Evolutionary conservation across 2,329 filamentous ascomycete genomes (phyloP).

Genomic region (Zelopaecilomyces penicillatus): DNA sequence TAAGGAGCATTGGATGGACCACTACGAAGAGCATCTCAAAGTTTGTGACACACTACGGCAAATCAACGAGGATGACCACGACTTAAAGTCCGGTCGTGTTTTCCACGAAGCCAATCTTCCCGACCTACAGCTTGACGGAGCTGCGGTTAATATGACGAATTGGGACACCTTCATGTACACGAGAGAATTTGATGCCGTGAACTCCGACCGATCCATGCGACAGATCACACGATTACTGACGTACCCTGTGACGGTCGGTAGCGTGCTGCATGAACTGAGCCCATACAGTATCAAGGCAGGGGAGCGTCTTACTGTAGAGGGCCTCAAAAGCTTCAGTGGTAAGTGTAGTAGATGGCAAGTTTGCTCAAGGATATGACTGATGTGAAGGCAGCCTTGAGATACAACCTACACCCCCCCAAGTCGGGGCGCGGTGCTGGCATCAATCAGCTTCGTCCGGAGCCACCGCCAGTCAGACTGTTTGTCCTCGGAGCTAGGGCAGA

Average conservation of each 20-base stretch:
- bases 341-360: conserved; percentile 27
- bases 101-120: conserved; percentile 95
- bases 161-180: conserved; percentile 98
- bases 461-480: conserved; percentile 86
- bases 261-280: conserved; percentile 86
- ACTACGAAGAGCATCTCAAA: conserved; percentile 87
- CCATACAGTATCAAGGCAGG: conserved; percentile 75
- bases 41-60: conserved; percentile 86
- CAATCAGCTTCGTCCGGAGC: conserved; percentile 71
- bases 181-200: conserved; percentile 81
- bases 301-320: conserved; percentile 74
- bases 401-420: conserved; percentile 82
- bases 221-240: conserved; percentile 90
- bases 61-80: conserved; percentile 97
- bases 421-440: conserved; percentile 66
- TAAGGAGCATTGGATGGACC: conserved; percentile 90
- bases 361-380: background rate
- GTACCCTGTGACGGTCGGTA: conserved; percentile 86
- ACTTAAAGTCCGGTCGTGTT: conserved; percentile 78
- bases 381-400: conserved; percentile 62
- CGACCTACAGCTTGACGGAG: conserved; percentile 81
- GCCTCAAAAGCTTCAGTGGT: conserved; percentile 90
- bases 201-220: conserved; percentile 81
- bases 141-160: conserved; percentile 92
- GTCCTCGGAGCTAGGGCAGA: conserved; percentile 94